Percentiles rank a stretch among this genome's conserved stretches.
phyloP scores from a whole-genome alignment of 768 basidiomycete genomes.

The Leccinum longicurvipes region DNA sequence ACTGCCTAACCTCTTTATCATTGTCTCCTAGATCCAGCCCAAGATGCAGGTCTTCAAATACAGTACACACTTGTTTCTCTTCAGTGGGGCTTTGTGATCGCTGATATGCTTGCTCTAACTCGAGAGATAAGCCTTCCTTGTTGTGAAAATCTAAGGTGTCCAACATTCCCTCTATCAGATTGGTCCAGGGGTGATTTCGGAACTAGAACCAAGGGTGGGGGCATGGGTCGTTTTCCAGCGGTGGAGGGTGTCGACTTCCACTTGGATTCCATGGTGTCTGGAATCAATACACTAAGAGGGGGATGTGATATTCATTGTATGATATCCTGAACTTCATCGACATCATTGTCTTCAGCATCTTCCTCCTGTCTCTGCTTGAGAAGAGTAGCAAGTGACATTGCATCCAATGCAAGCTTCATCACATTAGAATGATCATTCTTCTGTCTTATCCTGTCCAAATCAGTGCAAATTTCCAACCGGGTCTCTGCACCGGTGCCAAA shows the following conservation, averaged over 20 bases:
- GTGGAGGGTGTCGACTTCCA: conserved; percentile 35
- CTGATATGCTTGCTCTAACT: conserved; percentile 29
- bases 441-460: conserved; percentile 28
- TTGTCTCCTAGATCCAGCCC: conserved; percentile 41
- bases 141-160: conserved; percentile 9
- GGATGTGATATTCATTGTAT: conserved; percentile 40
- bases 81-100: conserved; percentile 35
- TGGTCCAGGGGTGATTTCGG: conserved; percentile 32
- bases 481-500: conserved; percentile 65
- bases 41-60: conserved; percentile 46
- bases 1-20: conserved; percentile 39
- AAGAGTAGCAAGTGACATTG: conserved; percentile 32
- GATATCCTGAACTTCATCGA: conserved; percentile 34
- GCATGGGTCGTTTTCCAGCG: conserved; percentile 42
- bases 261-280: conserved; percentile 36
- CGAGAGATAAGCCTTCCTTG: conserved; percentile 20
- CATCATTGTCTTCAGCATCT: conserved; percentile 34
- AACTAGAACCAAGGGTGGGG: conserved; percentile 56
- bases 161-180: conserved; percentile 27
- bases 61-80: conserved; percentile 44
- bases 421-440: conserved; percentile 38
- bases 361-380: conserved; percentile 23
- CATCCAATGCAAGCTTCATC: conserved; percentile 51
- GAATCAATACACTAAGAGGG: conserved; percentile 34
- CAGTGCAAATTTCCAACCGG: conserved; percentile 52